These are phyloP conservation scores for Remersonia thermophila DNA, from an alignment of 2,329 filamentous ascomycete species.

Conservation along the genomic window DNA sequence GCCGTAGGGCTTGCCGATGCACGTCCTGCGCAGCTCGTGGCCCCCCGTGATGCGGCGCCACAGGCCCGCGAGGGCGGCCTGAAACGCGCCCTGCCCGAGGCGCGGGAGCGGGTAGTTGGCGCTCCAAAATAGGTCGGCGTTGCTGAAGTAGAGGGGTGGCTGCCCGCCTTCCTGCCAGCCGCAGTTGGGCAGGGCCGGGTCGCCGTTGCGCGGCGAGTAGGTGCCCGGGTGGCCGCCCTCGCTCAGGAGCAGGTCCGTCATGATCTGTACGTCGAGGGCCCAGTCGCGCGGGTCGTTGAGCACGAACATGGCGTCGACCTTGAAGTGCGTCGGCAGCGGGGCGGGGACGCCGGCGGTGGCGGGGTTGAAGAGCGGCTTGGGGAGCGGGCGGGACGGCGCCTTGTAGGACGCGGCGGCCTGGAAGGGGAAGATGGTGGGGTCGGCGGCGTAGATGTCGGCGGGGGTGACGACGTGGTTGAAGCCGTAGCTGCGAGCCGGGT, in stretches of 20 bases:
- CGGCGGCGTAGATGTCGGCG: slow-evolving; percentile 64
- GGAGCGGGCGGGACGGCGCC: slow-evolving; percentile 47
- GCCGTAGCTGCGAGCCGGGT: slow-evolving; percentile 37
- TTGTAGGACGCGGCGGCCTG: slow-evolving; percentile 51
- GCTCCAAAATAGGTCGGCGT: slow-evolving; percentile 83
- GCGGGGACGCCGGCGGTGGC: slow-evolving; percentile 15
- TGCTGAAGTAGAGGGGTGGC: slow-evolving; percentile 74
- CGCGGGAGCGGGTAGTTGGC: slow-evolving; percentile 74
- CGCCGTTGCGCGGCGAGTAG: slow-evolving; percentile 58
- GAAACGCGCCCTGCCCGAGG: slow-evolving; percentile 84
- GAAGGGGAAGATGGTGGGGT: slow-evolving; percentile 76
- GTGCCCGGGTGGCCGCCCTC: slow-evolving; percentile 70
- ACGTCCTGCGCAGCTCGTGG: slow-evolving; percentile 45
- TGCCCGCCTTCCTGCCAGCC: slow-evolving; percentile 79
- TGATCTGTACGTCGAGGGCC: slow-evolving; percentile 78
- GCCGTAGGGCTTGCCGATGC: slow-evolving; percentile 73
- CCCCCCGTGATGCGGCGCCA: slow-evolving; percentile 63
- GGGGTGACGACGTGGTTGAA: slow-evolving; percentile 76
- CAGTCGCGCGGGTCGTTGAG: slow-evolving; percentile 96
- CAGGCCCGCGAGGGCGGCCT: slow-evolving; percentile 66
- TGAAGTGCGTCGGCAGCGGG: slow-evolving; percentile 36
- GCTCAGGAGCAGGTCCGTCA: slow-evolving; percentile 73
- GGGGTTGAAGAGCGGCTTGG: slow-evolving; percentile 35
- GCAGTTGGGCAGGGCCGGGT: slow-evolving; percentile 48
- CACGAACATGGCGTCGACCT: slow-evolving; percentile 82